Evolutionary conservation across 1,284 basidiomycete genomes (phyloP), one percentile per base, ranked within the genome.

Genomic region (Agaricales sp.): DNA sequence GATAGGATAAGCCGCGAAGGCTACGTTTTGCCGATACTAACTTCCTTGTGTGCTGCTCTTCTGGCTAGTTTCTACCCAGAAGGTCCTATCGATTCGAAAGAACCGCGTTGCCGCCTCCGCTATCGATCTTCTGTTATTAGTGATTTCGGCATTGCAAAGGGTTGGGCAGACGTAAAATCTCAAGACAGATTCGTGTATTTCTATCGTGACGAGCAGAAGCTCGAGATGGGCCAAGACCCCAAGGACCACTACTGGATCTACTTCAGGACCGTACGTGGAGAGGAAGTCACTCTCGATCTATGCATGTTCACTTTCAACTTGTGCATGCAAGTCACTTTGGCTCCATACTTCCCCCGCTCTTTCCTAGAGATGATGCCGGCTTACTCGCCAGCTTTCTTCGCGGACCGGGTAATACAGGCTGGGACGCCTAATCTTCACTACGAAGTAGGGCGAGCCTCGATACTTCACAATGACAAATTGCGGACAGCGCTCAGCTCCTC

Each of bases 181-280:
- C 59, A 65, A 48, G 69, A 71, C 50, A 58, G 54, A 43, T 58
- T 73, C 8, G 63, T 60, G 0, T 74, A 68, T 54, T 56, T 58
- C 24, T 52, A 60, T 45, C 37, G 58, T 11, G 49, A 54, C 2
- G 56, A 59, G 11, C 46, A 56, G 1, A 55, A 50, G 2, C 58
- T 67, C 39, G 46, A 53, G 20, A 58, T 56, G 46, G 66, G 67
- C 2, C 66, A 71, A 45, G 65, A 71, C 54, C 69, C 71, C 0
- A 51, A 66, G 20, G 63, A 70, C 14, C 71, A 73, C 52, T 70
- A 68, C 54, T 73, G 70, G 69, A 58, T 74, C 3, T 75, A 72
- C 53, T 74, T 74, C 61, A 67, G 57, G 3, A 73, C 69, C 2
- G 46, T 67, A 12, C 53, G 59, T 1, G 70, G 69, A 2, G 63